Conservation (phyloP, 352 stramenopile genomes). For the Nothophytophthora sp. region DNA sequence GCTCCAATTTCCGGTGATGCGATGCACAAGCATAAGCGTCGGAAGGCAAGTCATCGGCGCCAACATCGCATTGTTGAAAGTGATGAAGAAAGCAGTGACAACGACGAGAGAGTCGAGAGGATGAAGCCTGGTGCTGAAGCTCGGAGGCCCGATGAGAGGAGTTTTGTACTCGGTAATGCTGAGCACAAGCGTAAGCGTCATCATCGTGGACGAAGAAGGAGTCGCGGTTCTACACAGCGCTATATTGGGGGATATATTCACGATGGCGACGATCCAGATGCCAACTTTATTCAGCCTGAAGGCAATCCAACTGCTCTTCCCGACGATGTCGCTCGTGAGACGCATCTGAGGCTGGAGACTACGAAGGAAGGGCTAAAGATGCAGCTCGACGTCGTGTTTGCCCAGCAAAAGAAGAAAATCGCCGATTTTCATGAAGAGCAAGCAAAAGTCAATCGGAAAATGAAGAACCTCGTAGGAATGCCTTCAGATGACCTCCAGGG, state of each 20-base stretch:
- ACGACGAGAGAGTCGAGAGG: slow-evolving; percentile 4
- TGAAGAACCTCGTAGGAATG: slow-evolving; percentile 23
- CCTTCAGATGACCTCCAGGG: slow-evolving; percentile 22
- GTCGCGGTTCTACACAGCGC: slow-evolving; percentile 19
- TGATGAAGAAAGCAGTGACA: slow-evolving; percentile 31
- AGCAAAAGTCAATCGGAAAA: slow-evolving; percentile 10
- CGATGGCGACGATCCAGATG: slow-evolving; percentile 52
- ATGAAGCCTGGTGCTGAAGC: too few species aligned
- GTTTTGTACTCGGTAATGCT: too few species aligned
- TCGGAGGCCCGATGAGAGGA: too few species aligned
- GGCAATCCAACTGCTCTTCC: slow-evolving; percentile 73
- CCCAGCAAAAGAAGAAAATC: slow-evolving; percentile 30
- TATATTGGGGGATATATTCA: slow-evolving; percentile 82
- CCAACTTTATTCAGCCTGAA: slow-evolving; percentile 84
- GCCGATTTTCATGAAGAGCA: slow-evolving; percentile 34
- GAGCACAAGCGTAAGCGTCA: neutral
- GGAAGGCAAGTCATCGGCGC: slow-evolving; percentile 18
- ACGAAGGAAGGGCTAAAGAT: slow-evolving; percentile 35
- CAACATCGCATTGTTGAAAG: slow-evolving; percentile 36
- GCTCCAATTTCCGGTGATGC: neutral
- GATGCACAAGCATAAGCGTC: too few species aligned
- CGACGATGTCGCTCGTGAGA: slow-evolving; percentile 70
- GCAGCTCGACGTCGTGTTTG: slow-evolving; percentile 37
- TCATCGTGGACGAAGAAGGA: slow-evolving; percentile 6
- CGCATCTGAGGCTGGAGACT: slow-evolving; percentile 39